Conservation (phyloP, 2,329 filamentous ascomycete species). For the Colletotrichum chrysophilum region DNA sequence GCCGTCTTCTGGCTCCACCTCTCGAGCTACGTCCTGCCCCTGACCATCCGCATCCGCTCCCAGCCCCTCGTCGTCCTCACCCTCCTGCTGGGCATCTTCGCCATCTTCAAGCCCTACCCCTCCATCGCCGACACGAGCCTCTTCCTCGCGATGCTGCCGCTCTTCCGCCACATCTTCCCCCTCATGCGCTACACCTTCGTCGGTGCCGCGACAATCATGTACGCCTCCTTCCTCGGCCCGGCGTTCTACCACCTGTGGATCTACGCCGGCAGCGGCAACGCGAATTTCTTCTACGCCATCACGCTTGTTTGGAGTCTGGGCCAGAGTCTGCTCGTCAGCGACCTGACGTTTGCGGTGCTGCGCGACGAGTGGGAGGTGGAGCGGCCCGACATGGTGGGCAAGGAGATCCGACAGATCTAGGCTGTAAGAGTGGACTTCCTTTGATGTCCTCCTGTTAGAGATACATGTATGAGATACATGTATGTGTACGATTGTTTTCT, state of each 20-base stretch:
- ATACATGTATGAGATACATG: conserved; percentile 9
- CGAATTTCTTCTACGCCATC: conserved; percentile 99
- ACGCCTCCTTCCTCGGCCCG: conserved; percentile 86
- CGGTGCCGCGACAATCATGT: conserved; percentile 80
- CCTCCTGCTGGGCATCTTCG: conserved; percentile 86
- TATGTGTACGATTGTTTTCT: conserved; percentile 7
- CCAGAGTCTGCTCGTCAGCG: conserved; percentile 83
- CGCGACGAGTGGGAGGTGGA: conserved; percentile 95
- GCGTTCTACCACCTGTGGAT: conserved; percentile 99
- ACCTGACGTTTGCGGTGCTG: conserved; percentile 86
- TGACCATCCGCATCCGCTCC: conserved; percentile 80
- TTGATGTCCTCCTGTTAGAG: background rate
- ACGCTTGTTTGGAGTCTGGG: conserved; percentile 98
- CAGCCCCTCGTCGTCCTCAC: conserved; percentile 89
- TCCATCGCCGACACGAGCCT: conserved; percentile 89
- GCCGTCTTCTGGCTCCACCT: conserved; percentile 98
- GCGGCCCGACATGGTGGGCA: conserved; percentile 86
- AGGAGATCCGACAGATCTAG: conserved; percentile 85
- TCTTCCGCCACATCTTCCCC: conserved; percentile 92
- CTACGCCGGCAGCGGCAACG: conserved; percentile 95
- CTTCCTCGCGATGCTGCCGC: conserved; percentile 80
- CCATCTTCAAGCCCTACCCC: conserved; percentile 96
- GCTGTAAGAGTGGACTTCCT: conserved; percentile 17
- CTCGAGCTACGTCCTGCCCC: conserved; percentile 83
- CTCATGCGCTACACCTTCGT: conserved; percentile 93